Base-by-base conservation (phyloP, 352 stramenopile species). In the Pythium inflatum region DNA sequence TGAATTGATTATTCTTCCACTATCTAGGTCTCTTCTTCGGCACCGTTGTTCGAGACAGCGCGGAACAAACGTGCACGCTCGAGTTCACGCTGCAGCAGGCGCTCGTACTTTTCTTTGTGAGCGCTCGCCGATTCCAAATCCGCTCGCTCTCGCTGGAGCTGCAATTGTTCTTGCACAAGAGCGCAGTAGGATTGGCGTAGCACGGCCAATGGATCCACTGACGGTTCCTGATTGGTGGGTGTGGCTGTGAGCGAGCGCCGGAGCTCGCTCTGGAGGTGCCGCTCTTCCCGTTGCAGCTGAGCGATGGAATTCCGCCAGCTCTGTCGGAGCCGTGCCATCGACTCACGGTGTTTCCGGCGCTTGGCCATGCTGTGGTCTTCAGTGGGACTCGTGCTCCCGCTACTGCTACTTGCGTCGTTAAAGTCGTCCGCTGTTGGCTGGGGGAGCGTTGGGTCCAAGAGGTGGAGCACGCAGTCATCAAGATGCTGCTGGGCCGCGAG, bases 341-440 rank as follows among this genome's bases (percentile, higher is more conserved):
- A 54, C 43, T 64, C 57, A 41, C 57, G 57, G 43, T 64, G 57
- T 25, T 62, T 62, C 18, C 57, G 57, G 24, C 38, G n/a, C 14
- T 41, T 41, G 8, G 8, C 34, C 8, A 8, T 41, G 8, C 14
- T 14, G 14, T 14, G 34, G 14, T 41, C 34, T 14, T 41, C 34
- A 14, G 34, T 14, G 14, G 34, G 34, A 14, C 34, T 41, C 14
- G 34, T 14, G 34, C 34, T 41, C n/a, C n/a, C n/a, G n/a, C n/a
- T n/a, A 14, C 34, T 14, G 14, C 34, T 41, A 14, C 34, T 41
- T 14, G 34, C 34, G 34, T 14, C 8, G 34, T 14, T 41, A 14
- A 41, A 41, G 8, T 41, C 34, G 34, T 41, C 34, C 8, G 8
- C 14, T n/a, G n/a, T n/a, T n/a, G n/a, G n/a, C n/a, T n/a, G n/a